A percentile compares a stretch with the other conserved stretches of the same genome.
Evolutionary conservation across 139 green algal genomes (phyloP).

Genomic region (Penium margaritaceum): DNA sequence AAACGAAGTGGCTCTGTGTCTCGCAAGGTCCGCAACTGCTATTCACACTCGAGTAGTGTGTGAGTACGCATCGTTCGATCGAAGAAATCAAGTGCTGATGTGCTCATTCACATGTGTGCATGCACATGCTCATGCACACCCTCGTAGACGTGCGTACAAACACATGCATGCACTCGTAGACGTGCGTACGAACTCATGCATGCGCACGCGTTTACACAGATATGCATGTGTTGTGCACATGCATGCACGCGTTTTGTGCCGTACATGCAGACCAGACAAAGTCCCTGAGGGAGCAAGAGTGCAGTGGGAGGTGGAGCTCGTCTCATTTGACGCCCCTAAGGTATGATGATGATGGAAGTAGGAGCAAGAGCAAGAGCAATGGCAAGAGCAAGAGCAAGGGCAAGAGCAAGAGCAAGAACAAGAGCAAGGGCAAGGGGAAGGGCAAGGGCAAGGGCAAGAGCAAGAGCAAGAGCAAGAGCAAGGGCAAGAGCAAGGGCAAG

Average conservation of each 20-base stretch:
- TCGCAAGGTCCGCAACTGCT: background rate
- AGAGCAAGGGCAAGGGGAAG: too few species aligned
- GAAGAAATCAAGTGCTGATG: too few species aligned
- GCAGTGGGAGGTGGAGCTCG: conserved; percentile 8
- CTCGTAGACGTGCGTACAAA: background rate
- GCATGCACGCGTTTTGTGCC: background rate
- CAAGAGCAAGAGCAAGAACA: too few species aligned
- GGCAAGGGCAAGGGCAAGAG: too few species aligned
- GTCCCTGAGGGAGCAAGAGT: background rate
- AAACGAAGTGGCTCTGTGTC: background rate
- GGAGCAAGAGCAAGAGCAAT: too few species aligned
- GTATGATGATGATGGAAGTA: too few species aligned
- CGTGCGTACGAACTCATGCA: background rate
- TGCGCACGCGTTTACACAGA: background rate
- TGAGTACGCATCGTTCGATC: too few species aligned
- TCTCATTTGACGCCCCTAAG: background rate
- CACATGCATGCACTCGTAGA: background rate
- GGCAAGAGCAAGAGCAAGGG: too few species aligned
- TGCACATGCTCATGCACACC: background rate
- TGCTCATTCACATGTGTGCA: background rate
- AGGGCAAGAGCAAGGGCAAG: too few species aligned
- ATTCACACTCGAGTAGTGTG: too few species aligned
- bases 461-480: too few species aligned
- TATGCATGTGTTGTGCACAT: background rate
- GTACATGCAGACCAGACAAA: background rate